phyloP scores from a whole-genome alignment of 345 rosid species.

The Abelmoschus esculentus region DNA sequence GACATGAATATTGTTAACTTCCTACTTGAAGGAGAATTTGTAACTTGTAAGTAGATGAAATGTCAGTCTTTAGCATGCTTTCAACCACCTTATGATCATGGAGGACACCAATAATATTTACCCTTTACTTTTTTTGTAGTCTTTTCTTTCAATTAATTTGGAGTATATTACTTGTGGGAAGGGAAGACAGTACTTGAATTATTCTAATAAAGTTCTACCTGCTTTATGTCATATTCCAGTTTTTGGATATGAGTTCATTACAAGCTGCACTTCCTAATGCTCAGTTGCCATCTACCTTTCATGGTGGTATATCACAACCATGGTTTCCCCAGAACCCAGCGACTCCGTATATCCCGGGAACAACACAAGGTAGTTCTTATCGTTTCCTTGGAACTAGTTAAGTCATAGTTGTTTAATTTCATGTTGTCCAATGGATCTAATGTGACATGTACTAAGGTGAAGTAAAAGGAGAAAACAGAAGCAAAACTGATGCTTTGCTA shows the following conservation, averaged over 20 bases:
- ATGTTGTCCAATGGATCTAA: constrained; percentile 2
- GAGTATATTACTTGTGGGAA: neutral
- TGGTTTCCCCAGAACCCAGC: constrained; percentile 62
- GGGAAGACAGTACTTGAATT: neutral
- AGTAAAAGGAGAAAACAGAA: neutral
- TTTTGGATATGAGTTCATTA: constrained; percentile 72
- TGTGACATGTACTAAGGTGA: neutral
- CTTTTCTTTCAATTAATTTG: neutral
- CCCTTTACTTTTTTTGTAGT: neutral
- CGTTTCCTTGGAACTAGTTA: neutral
- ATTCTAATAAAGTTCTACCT: constrained; percentile 7
- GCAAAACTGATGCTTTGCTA: neutral
- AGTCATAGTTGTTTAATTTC: neutral
- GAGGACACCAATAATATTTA: neutral
- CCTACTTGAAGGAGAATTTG: neutral
- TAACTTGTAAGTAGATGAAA: no score
- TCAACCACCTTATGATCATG: neutral
- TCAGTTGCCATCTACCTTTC: constrained; percentile 39
- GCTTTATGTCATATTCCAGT: constrained; percentile 38
- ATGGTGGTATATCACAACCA: constrained; percentile 40
- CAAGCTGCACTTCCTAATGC: constrained; percentile 62
- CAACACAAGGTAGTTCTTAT: constrained; percentile 46
- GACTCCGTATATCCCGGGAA: constrained; percentile 35
- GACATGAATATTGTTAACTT: neutral
- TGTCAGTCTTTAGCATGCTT: no score